Base-by-base conservation (phyloP, 2,329 filamentous ascomycete species). In the Simplicillium sp. region DNA sequence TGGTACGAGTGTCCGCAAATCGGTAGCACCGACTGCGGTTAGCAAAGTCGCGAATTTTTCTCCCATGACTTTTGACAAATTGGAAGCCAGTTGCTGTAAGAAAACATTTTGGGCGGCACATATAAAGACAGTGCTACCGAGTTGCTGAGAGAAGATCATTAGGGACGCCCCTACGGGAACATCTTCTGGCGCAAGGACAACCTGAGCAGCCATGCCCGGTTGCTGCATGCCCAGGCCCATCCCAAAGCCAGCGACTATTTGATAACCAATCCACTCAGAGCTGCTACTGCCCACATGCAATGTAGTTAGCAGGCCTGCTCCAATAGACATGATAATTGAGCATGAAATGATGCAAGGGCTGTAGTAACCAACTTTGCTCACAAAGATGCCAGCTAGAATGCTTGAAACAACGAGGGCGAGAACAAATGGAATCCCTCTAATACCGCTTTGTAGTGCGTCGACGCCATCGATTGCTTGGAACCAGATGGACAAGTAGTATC, bases 31-130 rank as follows among this genome's bases (percentile, higher is more conserved):
- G 2, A 50, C 43, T 1, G 12, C 41, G 12, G 31, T 6, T 2
- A 59, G 36, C 1, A 64, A 47, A 3, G 41, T 20, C 2, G 33
- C 7, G 3, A 56, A 50, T 33, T 60, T 45, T 16, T 64, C 37
- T 0, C 29, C 41, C 1, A 61, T 61, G 8, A 58, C 49, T 25
- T 48, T 44, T 5, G 45, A 44, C 4, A 70, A 42, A 17, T 62
- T 53, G 6, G 50, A 39, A 4, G 64, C 48, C 0, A 73, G 55
- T 14, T 56, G 48, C 44, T 68, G 69, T 29, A 59, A 61, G 46
- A 73, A 71, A 11, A 72, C 59, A 36, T 61, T 64, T 44, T 72
- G 60, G 0, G 56, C 68, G 15, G 70, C 57, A 4, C 63, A 62
- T 15, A 73, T 60, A 44, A 71, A 72, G 1, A 72, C 41, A 7